Evolutionary conservation across 768 basidiomycete genomes (phyloP).

Genomic region (Amanita pseudoporphyria): DNA sequence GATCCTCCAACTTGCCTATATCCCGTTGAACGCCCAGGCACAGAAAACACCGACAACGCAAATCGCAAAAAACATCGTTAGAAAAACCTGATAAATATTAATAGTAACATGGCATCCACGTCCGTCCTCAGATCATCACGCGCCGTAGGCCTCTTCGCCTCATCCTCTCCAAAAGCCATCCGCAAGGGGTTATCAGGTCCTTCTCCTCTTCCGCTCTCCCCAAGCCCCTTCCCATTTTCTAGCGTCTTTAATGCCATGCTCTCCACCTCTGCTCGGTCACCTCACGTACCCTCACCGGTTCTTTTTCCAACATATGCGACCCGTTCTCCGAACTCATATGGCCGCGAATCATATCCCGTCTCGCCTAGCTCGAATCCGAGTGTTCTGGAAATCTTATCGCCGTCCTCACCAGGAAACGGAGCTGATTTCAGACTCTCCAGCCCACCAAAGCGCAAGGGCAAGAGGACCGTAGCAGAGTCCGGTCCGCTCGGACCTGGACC

Average conservation of each 20-base stretch:
- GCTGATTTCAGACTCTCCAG: constrained; percentile 22
- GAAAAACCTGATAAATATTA: constrained; percentile 11
- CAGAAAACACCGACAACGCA: constrained; percentile 1
- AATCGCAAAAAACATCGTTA: constrained; percentile 14
- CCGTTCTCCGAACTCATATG: constrained; percentile 51
- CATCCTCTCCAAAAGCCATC: constrained; percentile 23
- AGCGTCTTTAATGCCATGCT: constrained; percentile 23
- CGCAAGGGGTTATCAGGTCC: constrained; percentile 25
- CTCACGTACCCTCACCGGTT: constrained; percentile 51
- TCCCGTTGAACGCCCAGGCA: neutral
- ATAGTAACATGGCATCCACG: constrained; percentile 23
- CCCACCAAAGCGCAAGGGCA: constrained; percentile 17
- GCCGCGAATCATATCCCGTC: constrained; percentile 53
- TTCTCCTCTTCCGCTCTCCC: constrained; percentile 26
- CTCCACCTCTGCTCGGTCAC: constrained; percentile 25
- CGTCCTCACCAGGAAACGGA: constrained; percentile 18
- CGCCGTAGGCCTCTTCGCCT: constrained; percentile 13
- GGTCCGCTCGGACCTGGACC: no score
- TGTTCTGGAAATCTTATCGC: constrained; percentile 36
- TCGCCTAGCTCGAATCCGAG: constrained; percentile 41
- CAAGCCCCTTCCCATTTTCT: constrained; percentile 20
- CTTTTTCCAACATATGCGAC: constrained; percentile 47
- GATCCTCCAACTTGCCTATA: constrained; percentile 21
- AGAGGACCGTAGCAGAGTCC: no score
- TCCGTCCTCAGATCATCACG: constrained; percentile 22